phyloP scores from a whole-genome alignment of 352 stramenopile species.

The Phytophthora cactorum region DNA sequence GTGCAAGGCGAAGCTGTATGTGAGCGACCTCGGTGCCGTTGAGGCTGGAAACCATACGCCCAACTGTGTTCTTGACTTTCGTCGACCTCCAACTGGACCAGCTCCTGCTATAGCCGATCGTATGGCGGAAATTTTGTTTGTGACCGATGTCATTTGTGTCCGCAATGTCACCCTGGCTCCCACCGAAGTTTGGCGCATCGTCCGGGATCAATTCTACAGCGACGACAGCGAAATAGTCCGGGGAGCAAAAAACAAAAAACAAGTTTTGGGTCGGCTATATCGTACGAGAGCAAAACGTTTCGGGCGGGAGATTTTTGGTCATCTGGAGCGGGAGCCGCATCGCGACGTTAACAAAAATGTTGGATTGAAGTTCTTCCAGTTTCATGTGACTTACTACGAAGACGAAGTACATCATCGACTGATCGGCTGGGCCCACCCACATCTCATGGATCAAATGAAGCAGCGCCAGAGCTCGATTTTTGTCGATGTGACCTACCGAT shows the following conservation, averaged over 20 bases:
- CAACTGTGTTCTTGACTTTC: not conserved
- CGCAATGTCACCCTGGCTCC: not conserved
- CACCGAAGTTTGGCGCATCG: not conserved
- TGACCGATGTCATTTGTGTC: not conserved
- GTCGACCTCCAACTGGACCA: not conserved
- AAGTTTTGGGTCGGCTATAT: conserved; percentile 8
- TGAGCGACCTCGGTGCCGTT: not conserved
- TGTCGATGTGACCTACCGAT: no score
- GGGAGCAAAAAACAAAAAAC: not conserved
- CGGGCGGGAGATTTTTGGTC: conserved; percentile 8
- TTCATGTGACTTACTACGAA: conserved; percentile 20
- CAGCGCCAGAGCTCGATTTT: no score
- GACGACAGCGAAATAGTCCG: not conserved
- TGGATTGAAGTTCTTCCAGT: conserved; percentile 13
- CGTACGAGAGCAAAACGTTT: not conserved
- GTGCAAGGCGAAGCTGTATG: not conserved
- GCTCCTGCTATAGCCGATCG: not conserved
- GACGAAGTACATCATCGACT: conserved; percentile 5
- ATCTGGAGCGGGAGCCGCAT: conserved; percentile 1
- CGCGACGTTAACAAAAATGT: not conserved
- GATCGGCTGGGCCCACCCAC: not conserved
- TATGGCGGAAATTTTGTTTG: conserved; percentile 3
- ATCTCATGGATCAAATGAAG: no score
- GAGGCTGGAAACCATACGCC: not conserved
- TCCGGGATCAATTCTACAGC: not conserved